Evolutionary conservation across 805 yeast species (phyloP).

Genomic region (Naumovozyma castellii): DNA sequence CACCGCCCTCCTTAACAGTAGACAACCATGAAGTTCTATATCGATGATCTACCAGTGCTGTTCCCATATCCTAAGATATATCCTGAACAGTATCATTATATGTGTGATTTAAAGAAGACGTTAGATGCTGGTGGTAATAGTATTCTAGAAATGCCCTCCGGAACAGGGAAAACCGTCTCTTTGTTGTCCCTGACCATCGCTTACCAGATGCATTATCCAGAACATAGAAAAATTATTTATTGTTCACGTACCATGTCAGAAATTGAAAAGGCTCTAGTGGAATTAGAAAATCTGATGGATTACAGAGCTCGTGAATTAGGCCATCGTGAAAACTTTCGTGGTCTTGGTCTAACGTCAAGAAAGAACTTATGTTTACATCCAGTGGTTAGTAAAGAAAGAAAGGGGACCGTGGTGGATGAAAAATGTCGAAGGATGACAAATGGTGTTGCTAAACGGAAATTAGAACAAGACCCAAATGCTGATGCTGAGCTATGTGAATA

Average conservation of each 20-base stretch:
- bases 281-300: conserved; percentile 79
- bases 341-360: conserved; percentile 88
- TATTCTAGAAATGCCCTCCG: conserved; percentile 98
- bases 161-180: conserved; percentile 96
- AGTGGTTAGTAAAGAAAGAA: conserved; percentile 72
- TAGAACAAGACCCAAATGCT: conserved; percentile 50
- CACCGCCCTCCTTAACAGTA: neutral
- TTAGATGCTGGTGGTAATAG: conserved; percentile 95
- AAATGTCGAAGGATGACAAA: conserved; percentile 90
- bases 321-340: conserved; percentile 80
- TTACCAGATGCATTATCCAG: conserved; percentile 90
- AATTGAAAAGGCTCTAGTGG: conserved; percentile 93
- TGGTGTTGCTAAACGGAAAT: conserved; percentile 67
- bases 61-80: conserved; percentile 95
- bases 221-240: conserved; percentile 81
- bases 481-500: conserved; percentile 63
- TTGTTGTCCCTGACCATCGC: conserved; percentile 86
- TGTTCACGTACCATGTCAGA: conserved; percentile 99
- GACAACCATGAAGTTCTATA: conserved; percentile 55
- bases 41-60: conserved; percentile 90
- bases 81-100: conserved; percentile 96
- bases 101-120: conserved; percentile 90
- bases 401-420: conserved; percentile 91
- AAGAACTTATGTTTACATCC: conserved; percentile 92
- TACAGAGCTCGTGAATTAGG: conserved; percentile 79